Percentiles rank a stretch among this genome's conserved stretches.
These are phyloP conservation scores for Gnomoniopsis sp. DNA, from an alignment of 2,329 filamentous ascomycete genomes.

Conservation along the genomic window DNA sequence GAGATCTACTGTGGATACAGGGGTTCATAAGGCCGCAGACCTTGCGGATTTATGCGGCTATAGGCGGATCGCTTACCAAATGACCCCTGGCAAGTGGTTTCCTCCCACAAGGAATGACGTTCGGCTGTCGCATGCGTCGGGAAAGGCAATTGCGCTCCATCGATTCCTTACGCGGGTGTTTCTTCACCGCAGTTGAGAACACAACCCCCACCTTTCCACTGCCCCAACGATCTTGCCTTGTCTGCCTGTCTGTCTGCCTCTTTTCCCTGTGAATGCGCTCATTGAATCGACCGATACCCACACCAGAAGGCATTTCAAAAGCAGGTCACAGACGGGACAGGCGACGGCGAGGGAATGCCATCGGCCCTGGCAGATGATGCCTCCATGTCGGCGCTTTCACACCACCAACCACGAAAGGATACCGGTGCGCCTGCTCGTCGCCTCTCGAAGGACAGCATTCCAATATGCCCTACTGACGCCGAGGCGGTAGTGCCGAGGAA, in stretches of 20 bases:
- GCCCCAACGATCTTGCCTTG: not conserved
- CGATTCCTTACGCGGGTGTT: not conserved
- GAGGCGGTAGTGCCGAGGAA: slow-evolving; percentile 45
- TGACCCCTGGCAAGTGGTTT: slow-evolving; percentile 6
- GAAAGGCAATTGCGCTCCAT: not conserved
- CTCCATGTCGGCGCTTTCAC: slow-evolving; percentile 52
- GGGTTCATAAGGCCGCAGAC: not conserved
- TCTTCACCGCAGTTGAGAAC: not conserved
- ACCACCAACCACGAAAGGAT: slow-evolving; percentile 36
- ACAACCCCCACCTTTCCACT: not conserved
- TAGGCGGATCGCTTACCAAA: slow-evolving; percentile 13
- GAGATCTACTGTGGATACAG: not conserved
- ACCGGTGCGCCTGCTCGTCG: slow-evolving; percentile 21
- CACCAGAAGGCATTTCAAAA: slow-evolving; percentile 6
- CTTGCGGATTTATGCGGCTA: not conserved
- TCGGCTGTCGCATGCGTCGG: slow-evolving; percentile 2
- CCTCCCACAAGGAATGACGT: slow-evolving; percentile 7
- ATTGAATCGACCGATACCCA: too few relatives aligned
- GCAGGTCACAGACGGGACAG: not conserved
- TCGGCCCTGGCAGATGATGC: slow-evolving; percentile 54
- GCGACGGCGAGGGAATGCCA: slow-evolving; percentile 45
- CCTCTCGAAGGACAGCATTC: slow-evolving; percentile 30
- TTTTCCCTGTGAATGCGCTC: not conserved
- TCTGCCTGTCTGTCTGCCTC: not conserved
- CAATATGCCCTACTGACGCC: slow-evolving; percentile 49